phyloP scores from a whole-genome alignment of 1,284 basidiomycete species.

The Trichosporon sp. region DNA sequence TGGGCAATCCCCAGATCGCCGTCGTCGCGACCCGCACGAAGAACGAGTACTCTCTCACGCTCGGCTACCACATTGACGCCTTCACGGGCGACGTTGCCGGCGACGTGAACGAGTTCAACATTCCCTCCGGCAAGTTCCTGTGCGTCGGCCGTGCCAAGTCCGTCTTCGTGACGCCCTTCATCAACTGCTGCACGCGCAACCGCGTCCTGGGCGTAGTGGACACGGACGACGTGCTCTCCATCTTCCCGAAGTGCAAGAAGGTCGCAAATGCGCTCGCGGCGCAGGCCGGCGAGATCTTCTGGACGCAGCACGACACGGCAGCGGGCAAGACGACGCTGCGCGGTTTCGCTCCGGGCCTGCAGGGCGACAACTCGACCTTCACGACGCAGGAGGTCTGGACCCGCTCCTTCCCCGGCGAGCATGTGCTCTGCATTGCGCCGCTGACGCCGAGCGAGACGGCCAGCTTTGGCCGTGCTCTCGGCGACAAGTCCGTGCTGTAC shows the following conservation, averaged over 20 bases:
- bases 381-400: slow-evolving; percentile 53
- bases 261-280: slow-evolving; percentile 30
- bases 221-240: slow-evolving; percentile 27
- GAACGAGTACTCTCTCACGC: slow-evolving; percentile 47
- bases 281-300: slow-evolving; percentile 31
- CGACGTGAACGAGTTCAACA: slow-evolving; percentile 21
- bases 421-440: slow-evolving; percentile 40
- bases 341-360: slow-evolving; percentile 13
- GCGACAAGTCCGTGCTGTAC: slow-evolving; percentile 82
- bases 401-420: slow-evolving; percentile 57
- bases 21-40: slow-evolving; percentile 30
- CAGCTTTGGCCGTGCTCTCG: slow-evolving; percentile 73
- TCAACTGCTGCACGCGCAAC: slow-evolving; percentile 41
- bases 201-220: slow-evolving; percentile 41
- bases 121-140: slow-evolving; percentile 34
- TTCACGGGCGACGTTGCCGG: slow-evolving; percentile 59
- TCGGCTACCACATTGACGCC: slow-evolving; percentile 71
- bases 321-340: slow-evolving; percentile 14
- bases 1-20: slow-evolving; percentile 35
- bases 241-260: slow-evolving; percentile 47
- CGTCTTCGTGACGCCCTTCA: slow-evolving; percentile 38
- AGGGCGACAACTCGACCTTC: slow-evolving; percentile 7
- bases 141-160: slow-evolving; percentile 28
- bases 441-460: slow-evolving; percentile 57
- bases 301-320: slow-evolving; percentile 19